A percentile compares a stretch with the other conserved stretches of the same genome.
Conservation (phyloP, 352 stramenopile species). For the Globisporangium paroecandrum region DNA sequence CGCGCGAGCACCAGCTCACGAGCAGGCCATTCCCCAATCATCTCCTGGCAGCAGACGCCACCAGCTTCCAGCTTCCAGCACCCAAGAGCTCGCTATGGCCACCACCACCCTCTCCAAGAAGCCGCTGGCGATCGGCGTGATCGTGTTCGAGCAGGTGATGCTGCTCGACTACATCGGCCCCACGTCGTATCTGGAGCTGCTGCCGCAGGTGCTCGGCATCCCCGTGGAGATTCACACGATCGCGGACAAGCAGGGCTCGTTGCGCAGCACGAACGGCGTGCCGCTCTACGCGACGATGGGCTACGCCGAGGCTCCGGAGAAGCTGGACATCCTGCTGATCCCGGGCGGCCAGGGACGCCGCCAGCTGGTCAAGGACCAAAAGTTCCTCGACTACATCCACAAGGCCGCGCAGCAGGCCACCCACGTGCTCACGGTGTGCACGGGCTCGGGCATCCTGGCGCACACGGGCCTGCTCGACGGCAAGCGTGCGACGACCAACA, state of each 20-base stretch:
- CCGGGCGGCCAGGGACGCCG: slow-evolving; percentile 14
- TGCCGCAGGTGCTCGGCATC: slow-evolving; percentile 33
- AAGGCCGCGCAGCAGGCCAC: slow-evolving; percentile 11
- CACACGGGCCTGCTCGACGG: slow-evolving; percentile 26
- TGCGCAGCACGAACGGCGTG: slow-evolving; percentile 35
- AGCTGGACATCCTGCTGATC: slow-evolving; percentile 25
- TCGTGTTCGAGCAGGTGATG: slow-evolving; percentile 60
- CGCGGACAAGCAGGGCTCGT: slow-evolving; percentile 27
- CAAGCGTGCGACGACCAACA: slow-evolving; percentile 30
- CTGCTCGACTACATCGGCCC: slow-evolving; percentile 59
- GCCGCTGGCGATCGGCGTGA: slow-evolving; percentile 44
- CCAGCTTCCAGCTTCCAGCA: background rate
- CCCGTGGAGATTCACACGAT: slow-evolving; percentile 55
- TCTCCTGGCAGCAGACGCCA: background rate
- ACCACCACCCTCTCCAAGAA: background rate
- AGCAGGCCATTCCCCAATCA: background rate
- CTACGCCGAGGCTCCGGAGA: slow-evolving; percentile 19
- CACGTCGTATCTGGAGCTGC: slow-evolving; percentile 54
- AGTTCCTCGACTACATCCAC: slow-evolving; percentile 20
- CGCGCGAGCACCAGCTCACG: background rate
- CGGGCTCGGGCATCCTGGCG: slow-evolving; percentile 24
- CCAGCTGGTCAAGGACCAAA: slow-evolving; percentile 18
- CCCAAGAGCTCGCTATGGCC: background rate
- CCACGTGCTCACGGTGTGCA: slow-evolving; percentile 26
- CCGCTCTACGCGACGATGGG: slow-evolving; percentile 23